These are phyloP conservation scores for Fraxinus platypoda DNA, from an alignment of 305 asterid species.

Conservation along the genomic window DNA sequence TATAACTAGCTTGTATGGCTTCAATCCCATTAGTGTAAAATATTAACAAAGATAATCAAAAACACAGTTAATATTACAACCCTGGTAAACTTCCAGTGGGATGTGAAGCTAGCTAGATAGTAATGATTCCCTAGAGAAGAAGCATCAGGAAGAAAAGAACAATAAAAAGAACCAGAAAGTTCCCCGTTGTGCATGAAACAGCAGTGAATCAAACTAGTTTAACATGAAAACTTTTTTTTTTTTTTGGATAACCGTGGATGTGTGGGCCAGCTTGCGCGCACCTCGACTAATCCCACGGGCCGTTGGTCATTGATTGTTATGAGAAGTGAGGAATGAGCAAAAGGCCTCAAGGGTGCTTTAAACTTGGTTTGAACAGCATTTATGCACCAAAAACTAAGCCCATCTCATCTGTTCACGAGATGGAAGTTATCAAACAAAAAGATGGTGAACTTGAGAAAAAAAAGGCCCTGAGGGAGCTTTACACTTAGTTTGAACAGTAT, in stretches of 20 bases:
- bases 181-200: constrained; percentile 5
- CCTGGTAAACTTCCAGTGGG: neutral
- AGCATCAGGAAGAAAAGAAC: neutral
- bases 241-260: too few species aligned
- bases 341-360: neutral
- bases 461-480: neutral
- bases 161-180: neutral
- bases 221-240: constrained; percentile 6
- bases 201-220: constrained; percentile 2
- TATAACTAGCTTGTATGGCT: neutral
- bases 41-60: neutral
- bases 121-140: neutral
- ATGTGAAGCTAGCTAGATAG: constrained; percentile 1
- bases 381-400: neutral
- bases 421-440: neutral
- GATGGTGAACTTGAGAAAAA: neutral
- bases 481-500: neutral
- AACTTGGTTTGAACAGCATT: neutral
- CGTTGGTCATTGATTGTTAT: neutral
- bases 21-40: neutral
- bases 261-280: too few species aligned
- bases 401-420: neutral
- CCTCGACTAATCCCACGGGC: too few species aligned
- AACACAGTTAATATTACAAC: neutral
- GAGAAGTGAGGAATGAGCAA: neutral